A percentile compares a stretch with the other conserved stretches of the same genome.
Evolutionary conservation across 164 flowering plant species (phyloP).

Genomic region (Vitis cinerea): DNA sequence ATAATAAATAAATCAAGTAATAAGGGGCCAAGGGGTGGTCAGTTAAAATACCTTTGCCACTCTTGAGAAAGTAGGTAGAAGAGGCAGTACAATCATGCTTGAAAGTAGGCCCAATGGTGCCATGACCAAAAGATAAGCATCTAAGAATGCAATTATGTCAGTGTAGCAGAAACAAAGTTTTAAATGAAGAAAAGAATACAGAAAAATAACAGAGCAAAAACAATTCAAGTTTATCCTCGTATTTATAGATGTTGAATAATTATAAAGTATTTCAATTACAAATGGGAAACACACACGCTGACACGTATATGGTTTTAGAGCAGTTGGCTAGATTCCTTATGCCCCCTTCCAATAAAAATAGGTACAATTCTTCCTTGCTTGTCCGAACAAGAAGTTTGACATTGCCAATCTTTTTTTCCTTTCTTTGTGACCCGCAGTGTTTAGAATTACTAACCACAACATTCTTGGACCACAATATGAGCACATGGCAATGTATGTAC

Average conservation of each 20-base stretch:
- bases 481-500: too few relatives aligned
- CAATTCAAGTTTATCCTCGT: background rate
- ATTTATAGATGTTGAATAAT: background rate
- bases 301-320: background rate
- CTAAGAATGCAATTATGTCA: conserved; percentile 9
- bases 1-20: too few relatives aligned
- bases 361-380: too few relatives aligned
- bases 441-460: too few relatives aligned
- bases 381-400: too few relatives aligned
- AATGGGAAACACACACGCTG: background rate
- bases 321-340: background rate
- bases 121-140: conserved; percentile 34
- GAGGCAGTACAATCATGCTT: conserved; percentile 26
- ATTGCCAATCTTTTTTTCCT: too few relatives aligned
- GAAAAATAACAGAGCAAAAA: background rate
- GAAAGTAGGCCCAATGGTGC: conserved; percentile 33
- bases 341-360: background rate
- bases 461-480: too few relatives aligned
- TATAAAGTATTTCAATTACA: background rate
- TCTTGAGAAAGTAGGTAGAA: conserved; percentile 27
- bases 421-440: too few relatives aligned
- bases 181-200: background rate
- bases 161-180: background rate
- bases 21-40: background rate
- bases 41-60: conserved; percentile 23